Evolutionary conservation across 2,329 filamentous ascomycete species (phyloP), one percentile per base, ranked within the genome.

Genomic region (Pezicula radicicola): DNA sequence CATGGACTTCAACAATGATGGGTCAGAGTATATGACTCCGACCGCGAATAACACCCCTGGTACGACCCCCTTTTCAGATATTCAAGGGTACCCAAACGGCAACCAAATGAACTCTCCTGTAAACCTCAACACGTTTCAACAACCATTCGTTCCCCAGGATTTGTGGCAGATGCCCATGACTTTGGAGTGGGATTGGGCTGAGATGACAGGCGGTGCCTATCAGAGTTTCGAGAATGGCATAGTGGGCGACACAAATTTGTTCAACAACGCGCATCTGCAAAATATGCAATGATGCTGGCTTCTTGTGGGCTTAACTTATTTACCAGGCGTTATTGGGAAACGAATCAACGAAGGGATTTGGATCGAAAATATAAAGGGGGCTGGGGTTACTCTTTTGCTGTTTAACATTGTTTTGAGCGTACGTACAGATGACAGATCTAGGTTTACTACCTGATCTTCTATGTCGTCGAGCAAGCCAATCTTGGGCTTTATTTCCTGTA

Each of bases 161-260:
- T 72, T 97, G 25, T 99, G 94, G 84, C 88, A 93, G 68, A 86
- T 97, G 82, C 92, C 93, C 1, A 96, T 96, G 86, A 95, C 90
- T 3, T 79, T 97, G 19, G 93, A 97, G 66, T 89, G 85, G 85
- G 64, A 81, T 64, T 86, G 82, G 80, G 81, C 82, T 1, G 83
- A 85, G 67, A 84, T 86, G 76, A 84, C 80, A 30, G 81, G 82
- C n/a, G 83, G 81, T 9, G 75, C 77, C 2, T 85, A 85, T 60
- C 81, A 83, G 10, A 78, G 78, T 25, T 83, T 85, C 39, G 83
- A 86, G 63, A 86, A 85, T 56, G 82, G 82, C 6, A 51, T 64
- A 37, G 48, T 66, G 47, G 63, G 60, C 2, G 63, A 65, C 52
- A 51, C 59, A 12, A 51, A 39, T 9, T 33, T 64, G 43, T 52